Percentiles rank a stretch among this genome's conserved stretches.
These are phyloP conservation scores for Alternaria sp. DNA, from an alignment of 2,329 filamentous ascomycete genomes.

Conservation along the genomic window DNA sequence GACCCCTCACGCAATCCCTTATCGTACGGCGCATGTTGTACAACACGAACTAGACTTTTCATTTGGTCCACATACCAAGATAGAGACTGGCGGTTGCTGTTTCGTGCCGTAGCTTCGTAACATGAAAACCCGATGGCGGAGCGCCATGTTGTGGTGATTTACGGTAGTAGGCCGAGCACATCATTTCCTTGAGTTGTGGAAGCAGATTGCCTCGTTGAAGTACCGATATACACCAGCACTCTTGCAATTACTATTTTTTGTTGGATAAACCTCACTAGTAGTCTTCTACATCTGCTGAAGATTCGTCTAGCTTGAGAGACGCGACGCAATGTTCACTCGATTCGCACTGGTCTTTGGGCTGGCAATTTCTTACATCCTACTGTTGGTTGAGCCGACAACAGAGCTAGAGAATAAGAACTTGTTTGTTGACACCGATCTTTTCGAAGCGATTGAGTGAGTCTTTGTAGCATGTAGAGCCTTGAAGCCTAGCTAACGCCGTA, in stretches of 20 bases:
- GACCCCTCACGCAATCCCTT: background rate
- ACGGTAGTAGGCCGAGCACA: background rate
- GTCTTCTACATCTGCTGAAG: background rate
- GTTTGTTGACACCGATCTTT: constrained; percentile 15
- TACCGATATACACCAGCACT: background rate
- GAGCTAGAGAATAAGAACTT: background rate
- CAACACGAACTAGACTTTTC: background rate
- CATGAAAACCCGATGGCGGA: constrained; percentile 1
- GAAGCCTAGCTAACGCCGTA: background rate
- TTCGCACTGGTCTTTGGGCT: constrained; percentile 1
- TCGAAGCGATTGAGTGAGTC: constrained; percentile 14
- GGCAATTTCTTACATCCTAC: background rate
- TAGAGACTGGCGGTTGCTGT: background rate
- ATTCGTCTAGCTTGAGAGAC: background rate
- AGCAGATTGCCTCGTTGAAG: background rate
- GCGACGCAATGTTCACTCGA: constrained; percentile 10
- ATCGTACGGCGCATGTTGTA: background rate
- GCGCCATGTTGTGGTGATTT: background rate
- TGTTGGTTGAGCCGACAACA: background rate
- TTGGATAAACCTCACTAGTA: background rate
- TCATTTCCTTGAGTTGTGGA: background rate
- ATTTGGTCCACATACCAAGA: background rate
- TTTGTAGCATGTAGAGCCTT: background rate
- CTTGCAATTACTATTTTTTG: background rate
- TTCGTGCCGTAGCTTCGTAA: background rate